Evolutionary conservation across 23 red algal genomes (phyloP), one percentile per base, ranked within the genome.

Genomic region (Gracilaria vermiculophylla): DNA sequence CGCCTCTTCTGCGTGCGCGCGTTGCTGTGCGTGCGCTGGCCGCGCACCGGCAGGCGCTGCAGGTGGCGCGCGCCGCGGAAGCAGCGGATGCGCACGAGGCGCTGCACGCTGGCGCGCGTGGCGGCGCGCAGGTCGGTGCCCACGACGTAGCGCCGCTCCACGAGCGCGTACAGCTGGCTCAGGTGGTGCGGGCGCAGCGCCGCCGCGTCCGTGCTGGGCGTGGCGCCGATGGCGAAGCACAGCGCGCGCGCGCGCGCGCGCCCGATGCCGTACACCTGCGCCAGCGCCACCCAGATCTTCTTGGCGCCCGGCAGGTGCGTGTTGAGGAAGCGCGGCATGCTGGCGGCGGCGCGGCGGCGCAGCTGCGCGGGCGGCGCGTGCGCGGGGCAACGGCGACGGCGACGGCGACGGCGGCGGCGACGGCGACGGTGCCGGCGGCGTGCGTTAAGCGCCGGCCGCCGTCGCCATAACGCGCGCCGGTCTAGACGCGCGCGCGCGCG

Each of bases 21-120:
- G 62, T 94, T 94, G 27, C 81, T 77, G 24, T 88, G 81, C 29
- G 92, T 94, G 13, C 82, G 69, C 48, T 94, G 92, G 10, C 92
- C 92, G 17, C 83, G 52, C 7, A 86, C 81, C 39, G 92, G 92
- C 10, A 94, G 65, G 12, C 77, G 62, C 35, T 81, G 39, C 71
- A 74, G 36, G 71, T 94, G 92, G 13, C 81, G 32, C n/a, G 35
- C 50, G 7, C 92, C 92, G 25, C 92, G 82, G 62, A 82, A 88
- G 31, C 54, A 94, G 37, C 77, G 31, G 56, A 94, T 94, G 17
- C 75, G 53, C 25, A 94, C 56, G 16, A 94, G 77, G 5, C 92
- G 62, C 25, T 88, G 80, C 58, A 94, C 82, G 45, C 50, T 60
- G 1, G 58, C 82, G 15, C 62, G 31, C 39, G 69, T 78, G 34